A percentile compares a stretch with the other conserved stretches of the same genome.
Conservation (phyloP, 1,284 basidiomycete species). For the Fomitopsis schrenkii region DNA sequence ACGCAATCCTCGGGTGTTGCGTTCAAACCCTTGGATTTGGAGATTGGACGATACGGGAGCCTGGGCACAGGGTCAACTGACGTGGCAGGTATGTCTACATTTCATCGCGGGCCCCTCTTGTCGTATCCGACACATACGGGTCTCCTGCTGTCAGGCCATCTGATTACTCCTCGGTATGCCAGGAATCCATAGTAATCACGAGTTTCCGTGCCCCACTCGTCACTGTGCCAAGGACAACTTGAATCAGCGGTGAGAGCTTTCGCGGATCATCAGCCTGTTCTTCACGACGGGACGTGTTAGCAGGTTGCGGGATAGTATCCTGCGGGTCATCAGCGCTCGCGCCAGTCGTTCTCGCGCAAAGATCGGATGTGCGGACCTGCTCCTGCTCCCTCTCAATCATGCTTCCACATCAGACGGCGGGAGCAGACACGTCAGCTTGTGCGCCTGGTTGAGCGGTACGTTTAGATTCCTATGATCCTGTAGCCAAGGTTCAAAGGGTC, state of each 20-base stretch:
- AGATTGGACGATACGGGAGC: not conserved
- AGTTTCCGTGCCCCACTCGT: not conserved
- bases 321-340: not conserved
- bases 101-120: not conserved
- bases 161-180: not conserved
- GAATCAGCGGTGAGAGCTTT: not conserved
- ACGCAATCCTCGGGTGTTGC: too few species aligned
- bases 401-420: not conserved
- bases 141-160: not conserved
- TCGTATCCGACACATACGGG: not conserved
- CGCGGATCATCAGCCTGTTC: not conserved
- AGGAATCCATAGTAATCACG: not conserved
- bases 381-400: not conserved
- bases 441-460: not conserved
- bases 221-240: not conserved
- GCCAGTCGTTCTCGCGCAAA: not conserved
- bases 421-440: not conserved
- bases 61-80: not conserved
- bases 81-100: not conserved
- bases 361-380: not conserved
- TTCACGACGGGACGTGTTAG: not conserved
- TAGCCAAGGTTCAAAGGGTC: not conserved
- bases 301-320: not conserved
- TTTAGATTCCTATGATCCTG: not conserved
- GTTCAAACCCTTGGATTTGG: too few species aligned